Evolutionary conservation across 371 early-diverging fungal species (phyloP).

Genomic region (Umbelopsis sp.): DNA sequence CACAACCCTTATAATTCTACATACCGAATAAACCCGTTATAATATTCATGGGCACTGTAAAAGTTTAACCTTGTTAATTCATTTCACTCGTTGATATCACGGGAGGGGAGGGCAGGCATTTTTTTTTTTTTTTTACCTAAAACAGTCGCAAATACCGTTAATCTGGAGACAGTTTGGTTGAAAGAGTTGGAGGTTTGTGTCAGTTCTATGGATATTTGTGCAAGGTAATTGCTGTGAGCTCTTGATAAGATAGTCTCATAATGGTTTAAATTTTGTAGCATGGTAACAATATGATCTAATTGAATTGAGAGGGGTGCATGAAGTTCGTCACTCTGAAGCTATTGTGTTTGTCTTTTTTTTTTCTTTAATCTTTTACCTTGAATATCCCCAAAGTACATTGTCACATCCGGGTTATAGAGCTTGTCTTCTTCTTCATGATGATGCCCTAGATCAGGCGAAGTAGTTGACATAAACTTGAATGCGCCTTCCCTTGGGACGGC

Average conservation of each 20-base stretch:
- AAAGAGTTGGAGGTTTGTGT: conserved; percentile 93
- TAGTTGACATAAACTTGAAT: not conserved
- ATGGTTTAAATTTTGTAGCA: conserved; percentile 90
- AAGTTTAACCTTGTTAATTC: not conserved
- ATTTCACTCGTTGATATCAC: not conserved
- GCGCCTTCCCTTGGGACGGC: not conserved
- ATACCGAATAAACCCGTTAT: conserved; percentile 80
- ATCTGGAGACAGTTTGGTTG: conserved; percentile 88
- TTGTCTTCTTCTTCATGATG: not conserved
- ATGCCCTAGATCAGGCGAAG: not conserved
- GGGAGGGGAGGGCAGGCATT: too few relatives aligned
- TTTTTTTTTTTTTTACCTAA: conserved; percentile 65
- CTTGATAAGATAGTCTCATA: conserved; percentile 90
- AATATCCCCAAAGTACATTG: conserved; percentile 88
- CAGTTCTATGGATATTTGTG: conserved; percentile 94
- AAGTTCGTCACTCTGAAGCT: too few relatives aligned
- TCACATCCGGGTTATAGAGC: conserved; percentile 50
- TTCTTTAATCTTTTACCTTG: conserved; percentile 53
- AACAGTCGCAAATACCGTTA: conserved; percentile 91
- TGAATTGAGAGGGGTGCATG: too few relatives aligned
- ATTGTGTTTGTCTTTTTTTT: too few relatives aligned
- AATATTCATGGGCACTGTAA: conserved; percentile 63
- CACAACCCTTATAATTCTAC: conserved; percentile 6
- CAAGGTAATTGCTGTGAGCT: conserved; percentile 93
- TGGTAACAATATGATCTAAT: conserved; percentile 90